Base-by-base conservation (phyloP, 108 stramenopile species). In the Parietichytrium sp. region DNA sequence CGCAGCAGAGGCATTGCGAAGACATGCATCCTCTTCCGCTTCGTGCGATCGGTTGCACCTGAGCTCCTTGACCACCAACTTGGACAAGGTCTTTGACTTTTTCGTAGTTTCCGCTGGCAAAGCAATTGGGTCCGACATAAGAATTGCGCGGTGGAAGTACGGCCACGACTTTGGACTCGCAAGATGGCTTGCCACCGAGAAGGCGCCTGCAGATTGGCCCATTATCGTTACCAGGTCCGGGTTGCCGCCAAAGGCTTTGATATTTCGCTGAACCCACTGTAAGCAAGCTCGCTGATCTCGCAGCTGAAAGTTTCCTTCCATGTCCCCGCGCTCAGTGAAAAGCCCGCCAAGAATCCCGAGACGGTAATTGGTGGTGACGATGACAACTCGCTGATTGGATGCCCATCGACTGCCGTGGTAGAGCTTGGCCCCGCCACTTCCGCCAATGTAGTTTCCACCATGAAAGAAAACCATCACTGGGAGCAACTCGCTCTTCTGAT, bases 361-460 rank as follows among this genome's bases (percentile, higher is more conserved):
- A 18, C 89, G 85, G 53, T 90, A 90, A 79, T 89, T 89, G 72
- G 89, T 80, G 15, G 87, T 88, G 30, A 90, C 89, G 23, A 88
- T 18, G 49, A 87, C 79, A n/a, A 85, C 85, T 25, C 15, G 38
- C 61, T 16, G 83, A 47, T 18, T 48, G 47, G 20, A 38, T 36
- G 25, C 79, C 81, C 54, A 27, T 7, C 79, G 81, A 8, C 84
- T 51, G 16, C 85, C 85, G 52, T 86, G 80, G 72, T 87, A 86
- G 33, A 87, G 84, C 36, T 81, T 79, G 33, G 84, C 87, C 29
- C 87, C 87, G 33, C 47, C 20, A 16, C 42, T 29, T 4, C 79
- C 80, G 3, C 12, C 29, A 15, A 51, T 30, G 31, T 36, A 84
- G 80, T 81, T 54, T 4, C 79, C 83, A 29, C 82, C 85, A 23